Evolutionary conservation across 306 rosid species (phyloP).

Genomic region (Begonia peltatifolia): DNA sequence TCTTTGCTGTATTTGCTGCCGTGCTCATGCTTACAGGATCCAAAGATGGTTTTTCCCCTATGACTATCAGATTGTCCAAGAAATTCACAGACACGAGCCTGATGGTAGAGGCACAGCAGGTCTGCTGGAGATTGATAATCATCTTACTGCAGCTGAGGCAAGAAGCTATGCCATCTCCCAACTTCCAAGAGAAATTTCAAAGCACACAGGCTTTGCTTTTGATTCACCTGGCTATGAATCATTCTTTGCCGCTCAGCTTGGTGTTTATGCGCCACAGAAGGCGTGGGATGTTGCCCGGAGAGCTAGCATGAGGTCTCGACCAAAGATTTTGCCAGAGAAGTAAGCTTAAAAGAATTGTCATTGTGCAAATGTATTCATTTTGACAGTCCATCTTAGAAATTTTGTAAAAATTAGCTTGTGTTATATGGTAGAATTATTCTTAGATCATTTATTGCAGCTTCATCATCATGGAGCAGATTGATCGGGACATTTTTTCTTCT

Average conservation of each 20-base stretch:
- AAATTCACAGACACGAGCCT: constrained; percentile 62
- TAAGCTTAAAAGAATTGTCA: constrained; percentile 21
- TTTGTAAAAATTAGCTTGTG: no score
- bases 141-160: constrained; percentile 54
- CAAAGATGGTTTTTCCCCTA: constrained; percentile 95
- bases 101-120: constrained; percentile 42
- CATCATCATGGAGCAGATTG: no score
- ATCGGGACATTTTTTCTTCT: no score
- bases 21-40: constrained; percentile 24
- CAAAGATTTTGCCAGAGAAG: constrained; percentile 33
- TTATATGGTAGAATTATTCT: no score
- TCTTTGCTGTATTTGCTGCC: no score
- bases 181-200: constrained; percentile 67
- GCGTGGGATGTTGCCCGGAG: constrained; percentile 98
- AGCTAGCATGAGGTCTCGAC: constrained; percentile 59
- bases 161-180: constrained; percentile 75
- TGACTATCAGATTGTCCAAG: constrained; percentile 87
- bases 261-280: constrained; percentile 66
- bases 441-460: no score
- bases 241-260: constrained; percentile 74
- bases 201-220: constrained; percentile 90
- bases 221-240: constrained; percentile 95
- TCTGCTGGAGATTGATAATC: constrained; percentile 39
- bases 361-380: constrained; percentile 30
- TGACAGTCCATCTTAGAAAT: no score